These are phyloP conservation scores for Haberlea rhodopensis DNA, from an alignment of 257 asterid species.

Conservation along the genomic window DNA sequence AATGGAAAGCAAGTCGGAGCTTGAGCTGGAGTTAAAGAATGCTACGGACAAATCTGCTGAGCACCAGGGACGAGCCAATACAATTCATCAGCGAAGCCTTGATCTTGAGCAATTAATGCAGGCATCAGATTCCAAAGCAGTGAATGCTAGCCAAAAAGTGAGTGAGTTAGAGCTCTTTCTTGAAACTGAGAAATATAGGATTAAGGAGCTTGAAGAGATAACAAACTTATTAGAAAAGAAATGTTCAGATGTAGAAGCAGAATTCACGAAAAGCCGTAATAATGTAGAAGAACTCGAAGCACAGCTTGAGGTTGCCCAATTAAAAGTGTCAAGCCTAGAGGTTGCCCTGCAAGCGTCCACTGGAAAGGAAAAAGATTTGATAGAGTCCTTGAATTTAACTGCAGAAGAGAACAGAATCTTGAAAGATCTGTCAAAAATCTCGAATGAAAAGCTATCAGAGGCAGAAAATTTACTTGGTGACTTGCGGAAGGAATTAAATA, in stretches of 20 bases:
- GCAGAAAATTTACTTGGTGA: slow-evolving; percentile 56
- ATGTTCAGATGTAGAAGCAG: slow-evolving; percentile 45
- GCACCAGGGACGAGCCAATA: slow-evolving; percentile 67
- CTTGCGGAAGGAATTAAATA: slow-evolving; percentile 50
- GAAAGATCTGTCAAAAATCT: slow-evolving; percentile 45
- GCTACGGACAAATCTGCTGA: slow-evolving; percentile 46
- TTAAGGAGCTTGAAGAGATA: slow-evolving; percentile 87
- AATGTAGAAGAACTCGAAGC: slow-evolving; percentile 64
- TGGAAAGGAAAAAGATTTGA: slow-evolving; percentile 65
- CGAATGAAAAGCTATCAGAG: slow-evolving; percentile 63
- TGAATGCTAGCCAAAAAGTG: slow-evolving; percentile 51
- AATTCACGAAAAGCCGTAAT: slow-evolving; percentile 40
- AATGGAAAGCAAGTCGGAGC: slow-evolving; percentile 50
- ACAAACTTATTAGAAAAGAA: slow-evolving; percentile 53
- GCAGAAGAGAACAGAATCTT: slow-evolving; percentile 64
- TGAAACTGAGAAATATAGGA: slow-evolving; percentile 66
- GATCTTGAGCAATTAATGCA: slow-evolving; percentile 74
- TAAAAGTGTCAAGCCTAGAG: slow-evolving; percentile 66
- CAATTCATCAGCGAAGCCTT: slow-evolving; percentile 56
- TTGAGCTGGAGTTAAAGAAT: slow-evolving; percentile 64
- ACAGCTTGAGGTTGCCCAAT: slow-evolving; percentile 55
- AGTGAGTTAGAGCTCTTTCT: slow-evolving; percentile 72
- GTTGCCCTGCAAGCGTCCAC: slow-evolving; percentile 50
- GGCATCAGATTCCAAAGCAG: slow-evolving; percentile 65
- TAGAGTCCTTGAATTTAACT: slow-evolving; percentile 35